A percentile compares a stretch with the other conserved stretches of the same genome.
These are phyloP conservation scores for Teunomyces aglyptinius DNA, from an alignment of 805 yeast genomes.

Conservation along the genomic window DNA sequence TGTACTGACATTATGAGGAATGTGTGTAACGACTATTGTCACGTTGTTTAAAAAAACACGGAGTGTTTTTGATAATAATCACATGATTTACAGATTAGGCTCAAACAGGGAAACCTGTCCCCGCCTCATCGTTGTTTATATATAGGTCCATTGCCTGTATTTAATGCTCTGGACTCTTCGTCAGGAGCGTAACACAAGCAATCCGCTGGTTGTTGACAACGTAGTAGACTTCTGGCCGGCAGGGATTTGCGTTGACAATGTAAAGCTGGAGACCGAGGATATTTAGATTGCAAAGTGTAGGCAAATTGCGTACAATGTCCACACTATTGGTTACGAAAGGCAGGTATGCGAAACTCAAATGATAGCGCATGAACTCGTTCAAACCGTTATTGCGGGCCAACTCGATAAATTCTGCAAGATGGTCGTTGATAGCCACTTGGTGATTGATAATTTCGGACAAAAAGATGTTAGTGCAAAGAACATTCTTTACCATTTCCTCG, in stretches of 20 bases:
- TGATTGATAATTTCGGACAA: conserved; percentile 6
- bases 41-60: not conserved
- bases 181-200: not conserved
- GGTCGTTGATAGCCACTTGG: conserved; percentile 9
- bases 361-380: conserved; percentile 10
- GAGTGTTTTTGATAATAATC: not conserved
- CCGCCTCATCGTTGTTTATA: too few species aligned
- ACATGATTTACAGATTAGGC: too few species aligned
- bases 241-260: not conserved
- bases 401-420: conserved; percentile 9
- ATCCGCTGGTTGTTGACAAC: not conserved
- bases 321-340: conserved; percentile 9
- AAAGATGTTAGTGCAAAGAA: conserved; percentile 5
- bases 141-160: not conserved
- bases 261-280: conserved; percentile 3
- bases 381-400: conserved; percentile 6
- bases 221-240: conserved; percentile 2
- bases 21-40: not conserved
- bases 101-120: too few species aligned
- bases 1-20: conserved; percentile 5
- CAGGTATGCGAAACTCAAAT: conserved; percentile 10
- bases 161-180: not conserved
- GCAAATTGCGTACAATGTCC: conserved; percentile 7
- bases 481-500: conserved; percentile 2
- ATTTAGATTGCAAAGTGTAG: not conserved